phyloP scores from a whole-genome alignment of 2,329 filamentous ascomycete species.

The Acrodontium crateriforme region DNA sequence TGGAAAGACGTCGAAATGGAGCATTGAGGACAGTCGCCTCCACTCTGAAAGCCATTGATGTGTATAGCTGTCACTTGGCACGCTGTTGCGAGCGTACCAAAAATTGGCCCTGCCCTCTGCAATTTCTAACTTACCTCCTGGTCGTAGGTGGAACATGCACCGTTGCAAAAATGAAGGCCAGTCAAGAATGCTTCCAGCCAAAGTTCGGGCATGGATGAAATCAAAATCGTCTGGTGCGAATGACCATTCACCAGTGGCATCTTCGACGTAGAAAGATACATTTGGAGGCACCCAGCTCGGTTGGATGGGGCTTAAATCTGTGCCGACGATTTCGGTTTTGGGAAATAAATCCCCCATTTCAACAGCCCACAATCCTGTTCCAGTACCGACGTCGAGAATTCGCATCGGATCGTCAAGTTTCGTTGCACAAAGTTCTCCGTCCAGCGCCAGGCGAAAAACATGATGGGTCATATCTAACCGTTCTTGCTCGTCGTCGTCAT shows the following conservation, averaged over 20 bases:
- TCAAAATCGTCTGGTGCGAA: constrained; percentile 21
- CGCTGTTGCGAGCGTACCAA: constrained; percentile 8
- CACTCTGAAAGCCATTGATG: constrained; percentile 12
- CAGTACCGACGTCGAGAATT: constrained; percentile 32
- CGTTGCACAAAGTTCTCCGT: constrained; percentile 4
- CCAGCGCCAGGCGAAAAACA: constrained; percentile 6
- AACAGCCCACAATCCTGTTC: constrained; percentile 27
- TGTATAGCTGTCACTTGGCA: constrained; percentile 1
- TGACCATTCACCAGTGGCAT: constrained; percentile 24
- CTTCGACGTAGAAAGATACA: constrained; percentile 26
- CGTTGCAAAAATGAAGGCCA: too few species aligned
- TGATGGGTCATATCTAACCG: constrained; percentile 7
- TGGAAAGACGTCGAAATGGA: constrained; percentile 9
- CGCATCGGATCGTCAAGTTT: constrained; percentile 2
- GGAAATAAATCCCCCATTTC: constrained; percentile 18
- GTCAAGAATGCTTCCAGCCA: constrained; percentile 8
- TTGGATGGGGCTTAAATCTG: constrained; percentile 24
- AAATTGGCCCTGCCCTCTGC: constrained; percentile 20
- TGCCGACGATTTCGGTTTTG: constrained; percentile 27
- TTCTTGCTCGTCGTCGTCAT: too few species aligned
- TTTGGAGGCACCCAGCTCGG: constrained; percentile 23
- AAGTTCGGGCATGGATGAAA: constrained; percentile 25
- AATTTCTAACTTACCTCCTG: too few species aligned
- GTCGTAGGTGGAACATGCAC: too few species aligned
- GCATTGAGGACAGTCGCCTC: too few species aligned